Percentiles rank a stretch among this genome's conserved stretches.
phyloP scores from a whole-genome alignment of 306 rosid genomes.

The Echinosophora koreensis region DNA sequence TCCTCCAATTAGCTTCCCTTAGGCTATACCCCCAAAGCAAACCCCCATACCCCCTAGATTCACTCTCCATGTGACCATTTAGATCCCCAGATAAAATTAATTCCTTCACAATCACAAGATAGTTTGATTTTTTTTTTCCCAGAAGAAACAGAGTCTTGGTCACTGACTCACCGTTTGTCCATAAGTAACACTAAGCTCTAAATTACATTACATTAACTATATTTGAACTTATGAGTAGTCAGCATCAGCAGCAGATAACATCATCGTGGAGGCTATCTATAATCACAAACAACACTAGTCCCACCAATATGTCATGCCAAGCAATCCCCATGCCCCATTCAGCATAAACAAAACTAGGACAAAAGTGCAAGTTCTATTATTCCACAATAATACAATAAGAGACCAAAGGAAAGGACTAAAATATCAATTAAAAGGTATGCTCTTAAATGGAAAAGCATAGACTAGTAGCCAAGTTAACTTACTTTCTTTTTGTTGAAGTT shows the following conservation, averaged over 20 bases:
- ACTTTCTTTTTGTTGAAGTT: conserved; percentile 94
- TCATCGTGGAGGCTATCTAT: not conserved
- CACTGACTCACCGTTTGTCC: not conserved
- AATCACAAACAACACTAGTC: conserved; percentile 23
- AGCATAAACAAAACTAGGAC: not conserved
- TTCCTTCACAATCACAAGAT: too few species aligned
- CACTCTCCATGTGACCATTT: too few species aligned
- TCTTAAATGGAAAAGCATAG: not conserved
- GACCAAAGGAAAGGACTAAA: not conserved
- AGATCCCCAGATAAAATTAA: too few species aligned
- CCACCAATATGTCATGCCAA: conserved; percentile 16
- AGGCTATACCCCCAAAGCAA: too few species aligned
- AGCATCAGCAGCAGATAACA: not conserved
- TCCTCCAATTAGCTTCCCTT: too few species aligned
- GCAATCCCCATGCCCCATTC: conserved; percentile 17
- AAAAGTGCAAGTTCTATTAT: not conserved
- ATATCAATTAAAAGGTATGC: conserved; percentile 1
- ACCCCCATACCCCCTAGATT: too few species aligned
- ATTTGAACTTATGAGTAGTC: not conserved
- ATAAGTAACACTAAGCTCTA: conserved; percentile 9
- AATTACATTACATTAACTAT: not conserved
- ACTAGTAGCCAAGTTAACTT: conserved; percentile 48
- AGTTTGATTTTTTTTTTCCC: too few species aligned
- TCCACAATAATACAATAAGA: conserved; percentile 3
- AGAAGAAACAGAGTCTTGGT: not conserved